A percentile compares a stretch with the other conserved stretches of the same genome.
Conservation (phyloP, 2,329 filamentous ascomycete species). For the Exophiala calicioides region DNA sequence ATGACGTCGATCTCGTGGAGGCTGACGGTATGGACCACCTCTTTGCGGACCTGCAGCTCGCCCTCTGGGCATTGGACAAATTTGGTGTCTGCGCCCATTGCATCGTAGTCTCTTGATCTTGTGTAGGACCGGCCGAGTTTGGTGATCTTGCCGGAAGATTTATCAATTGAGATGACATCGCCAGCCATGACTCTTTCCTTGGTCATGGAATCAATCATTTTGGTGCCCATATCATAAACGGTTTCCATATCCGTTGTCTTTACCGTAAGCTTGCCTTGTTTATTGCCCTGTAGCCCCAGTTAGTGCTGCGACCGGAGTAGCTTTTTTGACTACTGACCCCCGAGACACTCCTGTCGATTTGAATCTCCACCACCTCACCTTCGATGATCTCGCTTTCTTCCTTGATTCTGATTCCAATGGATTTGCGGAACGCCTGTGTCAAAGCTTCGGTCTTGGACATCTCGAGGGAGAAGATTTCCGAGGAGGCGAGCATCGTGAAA, state of each 20-base stretch:
- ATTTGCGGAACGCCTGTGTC: slow-evolving; percentile 98
- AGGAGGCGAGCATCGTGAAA: slow-evolving; percentile 92
- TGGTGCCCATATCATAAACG: slow-evolving; percentile 98
- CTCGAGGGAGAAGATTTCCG: slow-evolving; percentile 97
- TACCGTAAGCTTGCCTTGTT: slow-evolving; percentile 98
- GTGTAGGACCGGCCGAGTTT: slow-evolving; percentile 95
- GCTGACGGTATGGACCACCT: slow-evolving; percentile 94
- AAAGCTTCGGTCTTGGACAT: slow-evolving; percentile 99
- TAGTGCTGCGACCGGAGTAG: not conserved
- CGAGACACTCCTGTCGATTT: slow-evolving; percentile 95
- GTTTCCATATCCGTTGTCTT: slow-evolving; percentile 99
- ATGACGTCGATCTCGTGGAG: slow-evolving; percentile 99
- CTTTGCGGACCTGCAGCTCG: slow-evolving; percentile 94
- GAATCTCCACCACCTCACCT: slow-evolving; percentile 97
- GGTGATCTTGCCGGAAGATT: slow-evolving; percentile 95
- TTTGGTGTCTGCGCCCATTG: slow-evolving; percentile 97
- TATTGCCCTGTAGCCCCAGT: slow-evolving; percentile 64
- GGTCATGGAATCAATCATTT: slow-evolving; percentile 99
- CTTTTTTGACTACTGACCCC: slow-evolving; percentile 54
- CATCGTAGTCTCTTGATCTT: slow-evolving; percentile 94
- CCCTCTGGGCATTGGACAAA: slow-evolving; percentile 97
- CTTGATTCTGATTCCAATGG: slow-evolving; percentile 96
- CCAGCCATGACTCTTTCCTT: slow-evolving; percentile 99
- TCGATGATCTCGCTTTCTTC: slow-evolving; percentile 99
- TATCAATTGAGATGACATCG: slow-evolving; percentile 98